phyloP scores from a whole-genome alignment of 305 asterid genomes.

The Ilex paraguariensis region DNA sequence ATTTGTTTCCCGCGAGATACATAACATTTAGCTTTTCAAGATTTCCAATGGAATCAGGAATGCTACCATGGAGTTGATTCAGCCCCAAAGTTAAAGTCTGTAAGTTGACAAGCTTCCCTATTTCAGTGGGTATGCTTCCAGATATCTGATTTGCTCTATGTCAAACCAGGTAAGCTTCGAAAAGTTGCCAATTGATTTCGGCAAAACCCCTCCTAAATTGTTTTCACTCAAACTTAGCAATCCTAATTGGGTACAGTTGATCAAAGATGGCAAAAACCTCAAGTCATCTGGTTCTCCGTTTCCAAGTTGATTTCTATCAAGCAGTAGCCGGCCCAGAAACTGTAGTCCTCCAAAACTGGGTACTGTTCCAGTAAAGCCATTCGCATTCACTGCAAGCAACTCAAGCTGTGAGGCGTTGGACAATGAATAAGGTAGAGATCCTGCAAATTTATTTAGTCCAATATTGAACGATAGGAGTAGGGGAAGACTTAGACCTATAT shows the following conservation, averaged over 20 bases:
- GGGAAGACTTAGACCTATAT: no score
- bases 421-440: conserved; percentile 18
- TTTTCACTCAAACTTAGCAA: conserved; percentile 1
- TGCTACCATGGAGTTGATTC: conserved; percentile 14
- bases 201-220: no score
- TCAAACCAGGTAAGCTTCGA: no score
- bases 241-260: conserved; percentile 13
- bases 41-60: conserved; percentile 13
- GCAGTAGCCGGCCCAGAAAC: neutral
- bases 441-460: neutral
- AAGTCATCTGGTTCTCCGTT: conserved; percentile 8
- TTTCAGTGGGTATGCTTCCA: no score
- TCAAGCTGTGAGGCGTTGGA: conserved; percentile 13
- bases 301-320: conserved; percentile 13
- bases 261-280: conserved; percentile 14
- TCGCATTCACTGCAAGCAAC: conserved; percentile 7
- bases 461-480: no score
- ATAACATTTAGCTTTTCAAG: conserved; percentile 5
- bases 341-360: conserved; percentile 12
- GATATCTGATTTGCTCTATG: no score
- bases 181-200: no score
- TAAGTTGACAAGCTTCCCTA: no score
- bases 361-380: conserved; percentile 13
- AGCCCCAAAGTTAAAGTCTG: conserved; percentile 3
- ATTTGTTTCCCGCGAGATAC: conserved; percentile 8